Base-by-base conservation (phyloP, 331 rosid species). In the Malus hybrid region DNA sequence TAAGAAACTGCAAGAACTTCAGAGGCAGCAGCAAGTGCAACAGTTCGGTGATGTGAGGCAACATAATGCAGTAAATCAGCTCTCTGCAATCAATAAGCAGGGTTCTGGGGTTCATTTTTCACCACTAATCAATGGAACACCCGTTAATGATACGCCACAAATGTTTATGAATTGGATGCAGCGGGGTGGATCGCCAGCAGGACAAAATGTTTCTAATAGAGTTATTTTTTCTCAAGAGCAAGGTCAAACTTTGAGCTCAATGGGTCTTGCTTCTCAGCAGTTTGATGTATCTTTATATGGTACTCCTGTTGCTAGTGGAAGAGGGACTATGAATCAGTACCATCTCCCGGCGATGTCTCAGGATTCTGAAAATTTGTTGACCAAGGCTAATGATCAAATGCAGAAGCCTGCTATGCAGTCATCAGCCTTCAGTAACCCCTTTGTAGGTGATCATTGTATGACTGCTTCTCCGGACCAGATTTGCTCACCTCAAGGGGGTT, bases 1-100 rank as follows among this genome's bases (percentile, higher is more conserved):
- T 68, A 87, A 82, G 74, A 86, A 84, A 71, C 75, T 87, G 74
- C 88, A 87, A 73, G 90, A 87, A 71, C 70, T 87, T 80, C 90
- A 84, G 67, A 84, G 85, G 80, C 88, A 84, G 85, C 90, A 82
- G 69, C 88, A 87, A 77, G 50, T 82, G 65, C 90, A 82, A 74
- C 86, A 80, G 70, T 76, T 80, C 22, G 82, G 83, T 65, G 88
- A 84, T 72, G 69, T 82, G 27, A 80, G 85, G 83, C 90, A 77
- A 72, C 90, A 81, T 63, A 82, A 80, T 74, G 83, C 89, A 39
- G 76, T 71, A 22, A 82, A 75, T 79, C 88, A 81, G 79, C 69
- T 81, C 65, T 82, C 88, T 71, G 63, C 85, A 82, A 39, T 74
- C 67, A 31, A 85, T 48, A 87, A 81, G 80, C 90, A 82, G 82